phyloP scores from a whole-genome alignment of 345 rosid genomes.

The Excoecaria agallocha region DNA sequence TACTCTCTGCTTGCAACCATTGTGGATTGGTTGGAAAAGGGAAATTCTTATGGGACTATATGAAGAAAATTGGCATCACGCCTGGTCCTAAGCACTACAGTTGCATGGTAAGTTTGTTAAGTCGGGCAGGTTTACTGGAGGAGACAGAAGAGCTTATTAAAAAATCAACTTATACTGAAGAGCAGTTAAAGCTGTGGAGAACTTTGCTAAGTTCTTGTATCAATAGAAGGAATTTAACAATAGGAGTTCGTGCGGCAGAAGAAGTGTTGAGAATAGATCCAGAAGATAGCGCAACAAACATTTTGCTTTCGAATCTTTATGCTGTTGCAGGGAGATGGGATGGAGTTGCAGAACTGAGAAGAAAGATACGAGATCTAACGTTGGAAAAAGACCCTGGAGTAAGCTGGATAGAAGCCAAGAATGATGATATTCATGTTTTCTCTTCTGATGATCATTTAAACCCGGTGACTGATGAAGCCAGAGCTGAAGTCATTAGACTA shows the following conservation, averaged over 20 bases:
- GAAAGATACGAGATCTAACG: constrained; percentile 53
- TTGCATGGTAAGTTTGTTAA: constrained; percentile 74
- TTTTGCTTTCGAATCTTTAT: constrained; percentile 68
- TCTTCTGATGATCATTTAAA: constrained; percentile 62
- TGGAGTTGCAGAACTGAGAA: constrained; percentile 55
- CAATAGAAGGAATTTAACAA: constrained; percentile 38
- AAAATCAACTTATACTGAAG: constrained; percentile 38
- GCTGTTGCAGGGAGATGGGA: constrained; percentile 73
- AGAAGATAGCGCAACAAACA: constrained; percentile 56
- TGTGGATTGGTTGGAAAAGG: constrained; percentile 60
- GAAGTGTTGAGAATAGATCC: constrained; percentile 51
- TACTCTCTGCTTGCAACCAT: constrained; percentile 78
- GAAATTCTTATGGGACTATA: constrained; percentile 57
- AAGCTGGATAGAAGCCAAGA: constrained; percentile 75
- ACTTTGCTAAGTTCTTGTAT: constrained; percentile 75
- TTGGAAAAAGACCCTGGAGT: constrained; percentile 66
- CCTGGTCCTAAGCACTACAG: constrained; percentile 78
- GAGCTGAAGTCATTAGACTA: constrained; percentile 44
- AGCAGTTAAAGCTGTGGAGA: constrained; percentile 67
- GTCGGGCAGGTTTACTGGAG: constrained; percentile 66
- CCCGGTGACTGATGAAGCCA: constrained; percentile 34
- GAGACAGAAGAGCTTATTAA: constrained; percentile 57
- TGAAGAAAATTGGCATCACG: constrained; percentile 44
- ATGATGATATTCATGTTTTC: constrained; percentile 44
- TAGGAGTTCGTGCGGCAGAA: constrained; percentile 64